Percentiles rank a stretch among this genome's conserved stretches.
Conservation (phyloP, 1,139 yeast species). For the Debaryomycetaceae sp. region DNA sequence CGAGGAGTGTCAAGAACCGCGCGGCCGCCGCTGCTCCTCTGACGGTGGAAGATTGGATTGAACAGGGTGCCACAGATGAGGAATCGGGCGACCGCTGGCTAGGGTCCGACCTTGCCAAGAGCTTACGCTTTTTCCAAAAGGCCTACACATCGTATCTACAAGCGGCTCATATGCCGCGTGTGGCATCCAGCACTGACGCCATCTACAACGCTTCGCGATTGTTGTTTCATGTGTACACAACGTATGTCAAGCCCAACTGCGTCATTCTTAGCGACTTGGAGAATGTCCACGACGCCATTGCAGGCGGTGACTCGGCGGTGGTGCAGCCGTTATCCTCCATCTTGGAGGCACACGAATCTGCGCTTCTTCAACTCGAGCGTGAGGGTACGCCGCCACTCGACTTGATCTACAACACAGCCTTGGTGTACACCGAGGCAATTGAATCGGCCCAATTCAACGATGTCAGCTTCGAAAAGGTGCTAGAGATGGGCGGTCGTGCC, state of each 20-base stretch:
- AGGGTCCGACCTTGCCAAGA: conserved; percentile 50
- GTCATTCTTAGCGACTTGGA: conserved; percentile 31
- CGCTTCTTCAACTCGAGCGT: no score
- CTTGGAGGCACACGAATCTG: conserved; percentile 32
- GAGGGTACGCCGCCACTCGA: no score
- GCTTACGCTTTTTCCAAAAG: conserved; percentile 48
- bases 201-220: conserved; percentile 47
- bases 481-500: conserved; percentile 17
- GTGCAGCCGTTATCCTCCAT: conserved; percentile 33
- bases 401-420: conserved; percentile 41
- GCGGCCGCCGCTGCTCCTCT: conserved; percentile 18
- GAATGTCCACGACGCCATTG: conserved; percentile 39
- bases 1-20: conserved; percentile 6
- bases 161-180: conserved; percentile 15
- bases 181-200: conserved; percentile 24
- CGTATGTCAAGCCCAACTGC: conserved; percentile 41
- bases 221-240: conserved; percentile 44
- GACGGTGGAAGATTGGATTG: conserved; percentile 44
- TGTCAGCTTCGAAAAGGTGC: conserved; percentile 12
- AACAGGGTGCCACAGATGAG: conserved; percentile 45
- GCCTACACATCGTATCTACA: conserved; percentile 36
- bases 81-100: conserved; percentile 59
- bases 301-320: conserved; percentile 28
- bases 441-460: conserved; percentile 27
- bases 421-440: conserved; percentile 44